Evolutionary conservation across 257 asterid species (phyloP).

Genomic region (Nicotiana tomentosiformis): DNA sequence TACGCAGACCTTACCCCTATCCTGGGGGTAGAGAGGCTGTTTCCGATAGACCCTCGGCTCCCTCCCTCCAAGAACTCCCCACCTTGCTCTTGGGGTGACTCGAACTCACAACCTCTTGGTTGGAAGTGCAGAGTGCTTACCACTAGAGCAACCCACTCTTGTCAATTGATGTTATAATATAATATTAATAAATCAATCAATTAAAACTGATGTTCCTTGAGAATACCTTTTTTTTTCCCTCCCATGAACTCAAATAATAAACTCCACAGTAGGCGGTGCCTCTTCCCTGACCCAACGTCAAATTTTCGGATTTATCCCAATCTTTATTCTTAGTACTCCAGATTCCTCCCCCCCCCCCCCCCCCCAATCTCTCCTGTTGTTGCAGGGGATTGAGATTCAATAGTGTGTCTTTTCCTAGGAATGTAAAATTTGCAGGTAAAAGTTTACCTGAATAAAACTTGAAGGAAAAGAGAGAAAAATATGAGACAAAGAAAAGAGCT

Average conservation of each 20-base stretch:
- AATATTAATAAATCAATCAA: background rate
- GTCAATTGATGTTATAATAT: no score
- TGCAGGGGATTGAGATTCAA: background rate
- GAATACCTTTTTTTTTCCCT: background rate
- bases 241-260: background rate
- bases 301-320: background rate
- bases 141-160: no score
- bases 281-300: background rate
- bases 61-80: no score
- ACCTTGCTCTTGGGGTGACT: no score
- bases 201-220: background rate
- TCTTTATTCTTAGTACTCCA: background rate
- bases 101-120: no score
- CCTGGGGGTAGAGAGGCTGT: no score
- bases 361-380: no score
- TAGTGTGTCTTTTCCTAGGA: background rate
- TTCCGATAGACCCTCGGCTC: no score
- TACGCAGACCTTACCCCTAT: no score
- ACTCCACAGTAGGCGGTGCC: background rate
- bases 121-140: no score
- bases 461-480: background rate
- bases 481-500: background rate
- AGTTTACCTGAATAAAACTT: background rate
- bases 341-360: background rate
- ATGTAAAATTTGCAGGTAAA: background rate